Evolutionary conservation across 2,329 filamentous ascomycete genomes (phyloP).

Genomic region (Emydomyces testavorans): DNA sequence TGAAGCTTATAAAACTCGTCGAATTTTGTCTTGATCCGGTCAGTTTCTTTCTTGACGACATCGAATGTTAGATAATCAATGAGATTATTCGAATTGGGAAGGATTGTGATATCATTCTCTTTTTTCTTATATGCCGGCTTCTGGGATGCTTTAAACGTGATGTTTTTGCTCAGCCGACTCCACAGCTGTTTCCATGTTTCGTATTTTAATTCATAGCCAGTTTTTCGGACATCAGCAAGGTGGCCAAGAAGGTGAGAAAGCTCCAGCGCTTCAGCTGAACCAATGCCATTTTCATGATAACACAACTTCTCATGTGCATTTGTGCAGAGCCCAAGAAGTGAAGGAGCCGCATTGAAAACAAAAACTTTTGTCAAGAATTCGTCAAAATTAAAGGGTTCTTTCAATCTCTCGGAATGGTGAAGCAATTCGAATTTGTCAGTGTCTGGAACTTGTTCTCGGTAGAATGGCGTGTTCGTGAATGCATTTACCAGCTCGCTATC

Average conservation of each 20-base stretch:
- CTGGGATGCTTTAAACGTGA: constrained; percentile 13
- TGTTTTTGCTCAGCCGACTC: constrained; percentile 24
- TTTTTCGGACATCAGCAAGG: constrained; percentile 38
- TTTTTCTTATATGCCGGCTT: constrained; percentile 32
- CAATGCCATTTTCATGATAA: constrained; percentile 44
- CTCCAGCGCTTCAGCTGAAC: constrained; percentile 25
- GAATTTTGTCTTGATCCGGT: constrained; percentile 26
- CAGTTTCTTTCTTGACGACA: constrained; percentile 26
- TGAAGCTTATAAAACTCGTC: constrained; percentile 22
- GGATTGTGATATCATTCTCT: neutral
- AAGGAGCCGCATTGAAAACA: constrained; percentile 37
- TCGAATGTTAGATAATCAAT: constrained; percentile 37
- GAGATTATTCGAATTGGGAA: constrained; percentile 25
- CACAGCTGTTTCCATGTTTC: constrained; percentile 31
- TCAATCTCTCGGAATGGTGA: constrained; percentile 34
- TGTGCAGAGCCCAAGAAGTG: constrained; percentile 44
- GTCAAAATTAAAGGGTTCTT: constrained; percentile 27
- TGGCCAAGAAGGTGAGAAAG: constrained; percentile 35
- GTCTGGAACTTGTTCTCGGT: constrained; percentile 26
- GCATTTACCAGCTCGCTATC: constrained; percentile 41
- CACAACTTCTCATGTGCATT: constrained; percentile 40
- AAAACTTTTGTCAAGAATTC: constrained; percentile 38
- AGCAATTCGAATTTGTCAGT: constrained; percentile 39
- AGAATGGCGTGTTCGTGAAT: constrained; percentile 44
- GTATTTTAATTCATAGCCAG: constrained; percentile 33